Conservation (phyloP, 495 filamentous ascomycete genomes). For the Aspergillus biplanus region DNA sequence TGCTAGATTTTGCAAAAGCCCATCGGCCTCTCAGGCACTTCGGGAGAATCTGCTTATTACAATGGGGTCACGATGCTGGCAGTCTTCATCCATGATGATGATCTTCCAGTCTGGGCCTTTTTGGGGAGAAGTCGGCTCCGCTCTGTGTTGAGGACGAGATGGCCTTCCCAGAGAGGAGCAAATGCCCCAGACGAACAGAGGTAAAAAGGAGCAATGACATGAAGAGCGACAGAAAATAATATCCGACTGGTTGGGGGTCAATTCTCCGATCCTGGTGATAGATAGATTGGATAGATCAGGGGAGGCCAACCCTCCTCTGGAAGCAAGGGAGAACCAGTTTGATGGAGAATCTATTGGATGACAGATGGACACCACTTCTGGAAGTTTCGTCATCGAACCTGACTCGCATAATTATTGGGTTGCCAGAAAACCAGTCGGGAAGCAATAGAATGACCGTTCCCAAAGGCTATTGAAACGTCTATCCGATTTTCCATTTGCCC, state of each 20-base stretch:
- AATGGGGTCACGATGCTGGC: conserved; percentile 12
- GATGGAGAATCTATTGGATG: conserved; percentile 5
- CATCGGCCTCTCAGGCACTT: conserved; percentile 12
- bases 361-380: neutral
- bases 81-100: conserved; percentile 5
- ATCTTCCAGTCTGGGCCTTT: neutral
- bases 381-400: conserved; percentile 1
- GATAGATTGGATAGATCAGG: conserved; percentile 26
- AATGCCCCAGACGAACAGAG: no score
- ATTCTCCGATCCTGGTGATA: conserved; percentile 23
- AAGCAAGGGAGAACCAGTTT: neutral
- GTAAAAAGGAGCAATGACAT: neutral
- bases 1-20: conserved; percentile 24
- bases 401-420: neutral
- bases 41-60: neutral
- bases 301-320: neutral
- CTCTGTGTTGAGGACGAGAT: no score
- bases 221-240: neutral
- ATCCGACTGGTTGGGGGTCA: neutral
- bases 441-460: no score
- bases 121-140: no score
- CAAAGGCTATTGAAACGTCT: no score
- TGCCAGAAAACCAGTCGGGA: no score
- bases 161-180: no score
- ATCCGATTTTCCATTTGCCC: no score